Conservation (phyloP, 768 basidiomycete genomes). For the Boletellus ananas region DNA sequence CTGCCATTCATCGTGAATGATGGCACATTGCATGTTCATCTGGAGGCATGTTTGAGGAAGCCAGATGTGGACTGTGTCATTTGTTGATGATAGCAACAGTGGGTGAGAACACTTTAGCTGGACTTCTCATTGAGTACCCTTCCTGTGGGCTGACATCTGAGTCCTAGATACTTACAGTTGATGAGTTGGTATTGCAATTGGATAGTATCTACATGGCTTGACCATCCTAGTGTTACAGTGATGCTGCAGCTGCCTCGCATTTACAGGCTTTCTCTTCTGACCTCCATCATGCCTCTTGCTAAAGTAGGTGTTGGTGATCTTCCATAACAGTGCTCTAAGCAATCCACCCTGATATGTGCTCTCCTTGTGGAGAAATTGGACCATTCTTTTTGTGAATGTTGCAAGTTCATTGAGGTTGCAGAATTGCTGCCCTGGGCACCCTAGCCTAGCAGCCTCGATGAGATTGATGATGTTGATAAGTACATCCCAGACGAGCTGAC, state of each 20-base stretch:
- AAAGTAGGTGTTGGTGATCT: constrained; percentile 18
- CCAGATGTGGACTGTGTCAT: constrained; percentile 43
- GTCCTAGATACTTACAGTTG: not conserved
- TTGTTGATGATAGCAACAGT: constrained; percentile 27
- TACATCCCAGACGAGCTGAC: constrained; percentile 20
- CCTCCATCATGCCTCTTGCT: constrained; percentile 19
- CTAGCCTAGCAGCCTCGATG: constrained; percentile 14
- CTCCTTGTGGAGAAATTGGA: constrained; percentile 28
- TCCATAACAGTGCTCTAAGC: constrained; percentile 27
- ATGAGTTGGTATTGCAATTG: not conserved
- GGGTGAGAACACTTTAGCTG: too few relatives aligned
- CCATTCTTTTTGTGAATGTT: constrained; percentile 16
- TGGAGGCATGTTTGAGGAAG: constrained; percentile 44
- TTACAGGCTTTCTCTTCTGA: constrained; percentile 16
- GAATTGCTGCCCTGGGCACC: constrained; percentile 20
- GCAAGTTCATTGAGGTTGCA: constrained; percentile 17
- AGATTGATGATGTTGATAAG: constrained; percentile 34
- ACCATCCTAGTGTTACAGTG: constrained; percentile 1
- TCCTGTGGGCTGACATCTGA: too few relatives aligned
- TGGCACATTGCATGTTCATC: constrained; percentile 40
- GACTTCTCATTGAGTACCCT: too few relatives aligned
- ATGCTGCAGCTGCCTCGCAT: constrained; percentile 3
- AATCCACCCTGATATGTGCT: constrained; percentile 28
- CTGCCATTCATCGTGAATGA: constrained; percentile 46
- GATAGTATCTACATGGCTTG: constrained; percentile 2